Percentiles rank a stretch among this genome's conserved stretches.
Conservation (phyloP, 495 filamentous ascomycete genomes). For the Trichocladium uniseriatum region DNA sequence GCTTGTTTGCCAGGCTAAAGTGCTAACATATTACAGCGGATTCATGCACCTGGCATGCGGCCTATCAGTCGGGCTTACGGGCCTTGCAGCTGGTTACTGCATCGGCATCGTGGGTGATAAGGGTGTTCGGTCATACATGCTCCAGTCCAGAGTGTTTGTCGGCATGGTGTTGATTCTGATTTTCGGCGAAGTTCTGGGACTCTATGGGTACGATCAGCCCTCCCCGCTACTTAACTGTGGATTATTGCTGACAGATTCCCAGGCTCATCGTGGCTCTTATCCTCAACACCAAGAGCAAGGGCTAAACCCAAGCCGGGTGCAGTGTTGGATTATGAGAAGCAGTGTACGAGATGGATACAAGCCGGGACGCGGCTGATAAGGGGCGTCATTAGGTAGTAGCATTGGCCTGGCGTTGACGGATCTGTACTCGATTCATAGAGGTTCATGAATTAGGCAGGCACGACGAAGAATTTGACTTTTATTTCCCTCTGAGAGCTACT, state of each 20-base stretch:
- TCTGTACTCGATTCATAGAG: constrained; percentile 17
- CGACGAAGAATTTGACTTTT: constrained; percentile 7
- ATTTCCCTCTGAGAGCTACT: not conserved
- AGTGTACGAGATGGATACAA: constrained; percentile 17
- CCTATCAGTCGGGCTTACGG: constrained; percentile 83
- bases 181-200: constrained; percentile 93
- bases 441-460: constrained; percentile 4
- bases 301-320: constrained; percentile 21
- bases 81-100: constrained; percentile 91
- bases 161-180: constrained; percentile 98
- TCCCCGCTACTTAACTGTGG: not conserved
- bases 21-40: constrained; percentile 43
- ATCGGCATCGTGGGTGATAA: constrained; percentile 94
- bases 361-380: constrained; percentile 1
- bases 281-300: constrained; percentile 48
- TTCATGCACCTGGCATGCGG: constrained; percentile 91
- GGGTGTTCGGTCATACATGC: constrained; percentile 90
- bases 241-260: constrained; percentile 1
- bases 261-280: constrained; percentile 44
- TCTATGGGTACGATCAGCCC: constrained; percentile 75
- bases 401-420: constrained; percentile 27
- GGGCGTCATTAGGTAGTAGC: constrained; percentile 16
- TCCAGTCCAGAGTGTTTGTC: constrained; percentile 89
- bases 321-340: not conserved
- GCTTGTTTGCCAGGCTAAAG: not conserved